Percentiles rank a stretch among this genome's conserved stretches.
Evolutionary conservation across 192 early-diverging fungal genomes (phyloP).

Genomic region (Paraglomus brasilianum): DNA sequence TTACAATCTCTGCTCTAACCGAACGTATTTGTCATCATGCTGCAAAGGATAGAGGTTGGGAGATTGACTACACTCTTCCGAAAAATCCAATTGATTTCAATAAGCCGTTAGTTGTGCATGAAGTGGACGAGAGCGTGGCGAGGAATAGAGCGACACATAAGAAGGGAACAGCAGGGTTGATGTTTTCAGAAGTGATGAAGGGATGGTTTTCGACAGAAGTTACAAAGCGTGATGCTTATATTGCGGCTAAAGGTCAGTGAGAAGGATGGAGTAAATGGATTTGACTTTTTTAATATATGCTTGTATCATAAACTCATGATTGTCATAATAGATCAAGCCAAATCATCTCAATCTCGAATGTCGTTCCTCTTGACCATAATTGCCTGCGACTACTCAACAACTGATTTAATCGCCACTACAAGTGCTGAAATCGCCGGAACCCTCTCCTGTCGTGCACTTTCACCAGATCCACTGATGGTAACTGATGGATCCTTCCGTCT

Average conservation of each 20-base stretch:
- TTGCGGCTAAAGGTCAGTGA: slow-evolving; percentile 34
- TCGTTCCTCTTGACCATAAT: too few relatives aligned
- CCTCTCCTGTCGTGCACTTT: slow-evolving; percentile 41
- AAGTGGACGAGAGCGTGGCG: background rate
- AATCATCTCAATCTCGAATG: slow-evolving; percentile 6
- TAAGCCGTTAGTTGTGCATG: background rate
- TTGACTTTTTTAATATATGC: slow-evolving; percentile 20
- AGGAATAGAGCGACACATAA: background rate
- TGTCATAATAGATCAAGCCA: slow-evolving; percentile 21
- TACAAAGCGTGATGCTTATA: slow-evolving; percentile 34
- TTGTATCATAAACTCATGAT: background rate
- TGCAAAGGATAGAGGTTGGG: slow-evolving; percentile 38
- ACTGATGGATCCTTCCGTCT: slow-evolving; percentile 36
- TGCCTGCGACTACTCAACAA: too few relatives aligned
- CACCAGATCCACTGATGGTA: slow-evolving; percentile 41
- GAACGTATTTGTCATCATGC: slow-evolving; percentile 37
- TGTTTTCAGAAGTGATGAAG: slow-evolving; percentile 40
- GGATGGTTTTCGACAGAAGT: slow-evolving; percentile 42
- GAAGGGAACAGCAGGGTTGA: slow-evolving; percentile 13
- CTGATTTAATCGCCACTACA: slow-evolving; percentile 17
- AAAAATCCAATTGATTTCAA: slow-evolving; percentile 36
- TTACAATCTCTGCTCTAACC: slow-evolving; percentile 46
- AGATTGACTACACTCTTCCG: slow-evolving; percentile 38
- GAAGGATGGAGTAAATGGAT: slow-evolving; percentile 33
- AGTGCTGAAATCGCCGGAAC: slow-evolving; percentile 38